phyloP scores from a whole-genome alignment of 345 rosid species.

The Tarenaya hassleriana region DNA sequence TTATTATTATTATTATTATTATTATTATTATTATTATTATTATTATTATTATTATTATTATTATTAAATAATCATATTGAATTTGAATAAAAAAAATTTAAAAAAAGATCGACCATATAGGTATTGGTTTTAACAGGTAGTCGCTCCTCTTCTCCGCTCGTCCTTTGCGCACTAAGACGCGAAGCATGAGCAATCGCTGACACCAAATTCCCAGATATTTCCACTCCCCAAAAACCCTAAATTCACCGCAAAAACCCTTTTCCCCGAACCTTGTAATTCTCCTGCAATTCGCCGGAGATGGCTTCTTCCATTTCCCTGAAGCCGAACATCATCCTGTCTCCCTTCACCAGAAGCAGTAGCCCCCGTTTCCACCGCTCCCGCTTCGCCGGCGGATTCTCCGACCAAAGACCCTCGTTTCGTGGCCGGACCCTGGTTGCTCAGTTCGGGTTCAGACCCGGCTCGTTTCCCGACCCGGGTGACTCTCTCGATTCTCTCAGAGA shows the following conservation, averaged over 20 bases:
- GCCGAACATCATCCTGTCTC: conserved; percentile 33
- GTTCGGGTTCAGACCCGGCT: conserved; percentile 46
- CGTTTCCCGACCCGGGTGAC: conserved; percentile 38
- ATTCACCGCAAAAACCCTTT: conserved; percentile 18
- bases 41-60: no score
- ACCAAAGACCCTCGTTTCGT: conserved; percentile 33
- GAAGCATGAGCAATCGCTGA: conserved; percentile 8
- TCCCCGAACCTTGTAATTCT: conserved; percentile 4
- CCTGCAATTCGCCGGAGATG: conserved; percentile 12
- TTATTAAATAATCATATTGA: no score
- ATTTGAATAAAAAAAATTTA: no score
- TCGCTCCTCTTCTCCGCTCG: conserved; percentile 14
- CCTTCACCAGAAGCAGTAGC: conserved; percentile 28
- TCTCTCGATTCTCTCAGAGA: conserved; percentile 37
- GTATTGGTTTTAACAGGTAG: no score
- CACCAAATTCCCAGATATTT: conserved; percentile 1
- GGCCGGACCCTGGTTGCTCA: conserved; percentile 50
- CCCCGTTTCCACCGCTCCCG: conserved; percentile 34
- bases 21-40: no score
- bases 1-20: no score
- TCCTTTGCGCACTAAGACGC: conserved; percentile 13
- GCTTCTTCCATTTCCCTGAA: conserved; percentile 29
- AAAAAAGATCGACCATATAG: no score
- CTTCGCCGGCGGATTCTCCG: conserved; percentile 20
- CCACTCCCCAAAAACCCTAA: conserved; percentile 7